Evolutionary conservation across 768 basidiomycete genomes (phyloP), one percentile per base, ranked within the genome.

Genomic region (Dictyophora rubrovolvata): DNA sequence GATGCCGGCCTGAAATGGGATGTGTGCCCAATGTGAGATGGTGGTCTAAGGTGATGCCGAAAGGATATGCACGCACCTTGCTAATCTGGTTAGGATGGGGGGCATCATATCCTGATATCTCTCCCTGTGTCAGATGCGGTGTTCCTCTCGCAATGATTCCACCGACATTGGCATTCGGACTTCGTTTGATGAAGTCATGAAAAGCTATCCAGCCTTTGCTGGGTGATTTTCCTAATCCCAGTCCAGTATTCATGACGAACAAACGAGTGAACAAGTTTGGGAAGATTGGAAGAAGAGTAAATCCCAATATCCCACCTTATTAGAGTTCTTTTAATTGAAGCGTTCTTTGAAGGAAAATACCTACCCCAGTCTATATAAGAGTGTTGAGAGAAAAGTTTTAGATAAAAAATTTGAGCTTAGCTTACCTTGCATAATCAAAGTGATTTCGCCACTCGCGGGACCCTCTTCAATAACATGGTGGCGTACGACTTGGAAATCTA

Each of bases 131-230:
- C 59, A 60, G 55, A 12, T 60, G 59, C 28, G 53, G 53, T 10
- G 59, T 53, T 12, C 59, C 59, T 34, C 59, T 36, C 20, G 52
- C 54, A 18, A 60, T 36, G 16, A 60, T n/a, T 18, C 33, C 34
- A 9, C 59, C 59, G 21, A 60, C 59, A 16, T 60, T 54, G 53
- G 34, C 59, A 23, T 60, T 46, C 1, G 59, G 59, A 23, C 28
- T 60, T 14, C 59, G 59, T 47, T 53, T 46, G 10, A 60, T 60
- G 28, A 56, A 60, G 34, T 60, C 48, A 18, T 55, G 48, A 20
- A 60, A 60, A 42, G 53, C 37, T 5, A 36, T 8, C 59, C 59
- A 60, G 21, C 53, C 59, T 60, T 60, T 60, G 28, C 52, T 53
- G n/a, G 59, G 59, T 14, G 53, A 17, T 46, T 53, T 53, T 21